Evolutionary conservation across 1,284 basidiomycete genomes (phyloP), one percentile per base, ranked within the genome.

Genomic region (Amylostereum areolatum): DNA sequence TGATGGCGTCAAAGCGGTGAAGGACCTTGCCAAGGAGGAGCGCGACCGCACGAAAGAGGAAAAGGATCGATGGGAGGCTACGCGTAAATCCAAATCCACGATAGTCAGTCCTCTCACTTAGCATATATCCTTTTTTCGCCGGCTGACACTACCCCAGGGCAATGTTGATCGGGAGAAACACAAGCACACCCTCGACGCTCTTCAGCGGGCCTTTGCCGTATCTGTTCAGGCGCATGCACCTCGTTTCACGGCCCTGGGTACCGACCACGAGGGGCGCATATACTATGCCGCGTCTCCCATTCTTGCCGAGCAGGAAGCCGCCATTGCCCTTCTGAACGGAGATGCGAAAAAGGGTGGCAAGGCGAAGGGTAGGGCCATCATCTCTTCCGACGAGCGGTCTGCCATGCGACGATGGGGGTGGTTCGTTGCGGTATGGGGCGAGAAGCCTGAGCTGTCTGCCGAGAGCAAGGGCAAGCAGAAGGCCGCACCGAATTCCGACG

Each of bases 341-440:
- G 60, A 64, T 40, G 56, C 42, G 9, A 52, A 51, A 28, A 65
- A 62, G 54, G 49, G 65, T 9, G 61, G 63, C 28, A 63, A 62
- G 36, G 54, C 58, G 9, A 53, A 46, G 4, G 52, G 55, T 25
- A 52, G 56, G 5, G 54, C 54, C 12, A 35, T 48, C 24, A 24
- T 72, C n/a, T 71, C 70, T 3, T 61, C 67, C 40, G 73, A 75
- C 10, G 77, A 80, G 25, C 67, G 78, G 32, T 60, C 62, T 31
- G 62, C 67, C 36, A 66, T 82, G 62, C 71, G 62, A 52, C 72
- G 77, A 34, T 89, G 85, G 85, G 72, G 79, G 1, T 87, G 82
- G 81, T 83, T 86, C 61, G 57, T 89, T n/a, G 80, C 75, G 1
- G 81, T 88, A 0, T 85, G 78, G 75, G 86, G 86, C 0, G 74